phyloP scores from a whole-genome alignment of 345 rosid species.

The Citrus hindsii region DNA sequence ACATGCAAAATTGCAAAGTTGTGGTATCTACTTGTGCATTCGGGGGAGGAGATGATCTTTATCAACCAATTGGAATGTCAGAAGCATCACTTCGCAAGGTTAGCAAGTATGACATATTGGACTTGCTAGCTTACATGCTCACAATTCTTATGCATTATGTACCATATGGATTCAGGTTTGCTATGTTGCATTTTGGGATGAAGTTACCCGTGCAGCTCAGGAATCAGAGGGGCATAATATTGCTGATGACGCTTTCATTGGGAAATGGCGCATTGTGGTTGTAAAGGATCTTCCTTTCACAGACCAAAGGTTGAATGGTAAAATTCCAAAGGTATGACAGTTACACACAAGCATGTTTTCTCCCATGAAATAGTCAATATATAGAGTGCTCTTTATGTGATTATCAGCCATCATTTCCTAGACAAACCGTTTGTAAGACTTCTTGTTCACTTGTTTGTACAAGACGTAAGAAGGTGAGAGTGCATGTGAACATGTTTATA shows the following conservation, averaged over 20 bases:
- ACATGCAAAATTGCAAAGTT: constrained; percentile 55
- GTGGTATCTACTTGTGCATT: constrained; percentile 93
- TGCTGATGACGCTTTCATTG: constrained; percentile 54
- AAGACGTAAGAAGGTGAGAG: not conserved
- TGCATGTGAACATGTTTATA: not conserved
- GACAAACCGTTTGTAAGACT: not conserved
- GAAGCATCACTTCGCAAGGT: constrained; percentile 70
- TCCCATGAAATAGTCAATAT: not conserved
- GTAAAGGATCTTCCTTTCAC: constrained; percentile 78
- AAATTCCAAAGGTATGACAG: constrained; percentile 83
- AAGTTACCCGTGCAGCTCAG: constrained; percentile 70
- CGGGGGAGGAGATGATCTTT: constrained; percentile 98
- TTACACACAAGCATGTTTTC: not conserved
- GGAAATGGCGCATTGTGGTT: constrained; percentile 85
- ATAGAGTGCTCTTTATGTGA: not conserved
- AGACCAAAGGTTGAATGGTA: constrained; percentile 94
- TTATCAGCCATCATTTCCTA: not conserved
- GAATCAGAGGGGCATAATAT: constrained; percentile 52
- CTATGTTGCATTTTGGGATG: constrained; percentile 97
- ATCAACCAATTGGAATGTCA: constrained; percentile 89
- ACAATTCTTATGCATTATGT: constrained; percentile 13
- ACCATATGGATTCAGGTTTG: constrained; percentile 63
- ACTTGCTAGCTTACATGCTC: constrained; percentile 10
- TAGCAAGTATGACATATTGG: constrained; percentile 18
- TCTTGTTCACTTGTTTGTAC: not conserved